These are phyloP conservation scores for Candida taoyuanica DNA, from an alignment of 805 yeast species.

Conservation along the genomic window DNA sequence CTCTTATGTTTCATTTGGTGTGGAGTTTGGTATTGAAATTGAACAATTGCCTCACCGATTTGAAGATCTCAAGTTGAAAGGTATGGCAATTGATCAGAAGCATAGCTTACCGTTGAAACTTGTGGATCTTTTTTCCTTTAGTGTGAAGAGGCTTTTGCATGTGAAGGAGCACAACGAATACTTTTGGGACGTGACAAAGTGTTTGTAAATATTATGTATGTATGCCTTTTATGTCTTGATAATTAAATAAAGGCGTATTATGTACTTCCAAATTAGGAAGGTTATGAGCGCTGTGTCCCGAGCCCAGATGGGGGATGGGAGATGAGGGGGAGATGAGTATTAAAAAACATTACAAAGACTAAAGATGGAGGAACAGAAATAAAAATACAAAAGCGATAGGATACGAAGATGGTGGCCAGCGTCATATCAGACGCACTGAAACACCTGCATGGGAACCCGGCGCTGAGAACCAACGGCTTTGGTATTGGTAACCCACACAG, in stretches of 20 bases:
- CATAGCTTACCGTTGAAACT: slow-evolving; percentile 16
- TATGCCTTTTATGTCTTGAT: no score
- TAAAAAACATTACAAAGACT: background rate
- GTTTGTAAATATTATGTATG: no score
- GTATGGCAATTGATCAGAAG: slow-evolving; percentile 11
- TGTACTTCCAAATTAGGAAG: background rate
- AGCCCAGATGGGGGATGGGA: background rate
- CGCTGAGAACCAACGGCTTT: slow-evolving; percentile 36
- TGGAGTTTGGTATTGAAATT: slow-evolving; percentile 30
- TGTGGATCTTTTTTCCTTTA: slow-evolving; percentile 18
- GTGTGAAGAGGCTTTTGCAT: slow-evolving; percentile 15
- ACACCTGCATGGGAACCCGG: slow-evolving; percentile 31
- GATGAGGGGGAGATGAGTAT: no score
- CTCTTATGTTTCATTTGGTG: slow-evolving; percentile 31
- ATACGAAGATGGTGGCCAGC: slow-evolving; percentile 12
- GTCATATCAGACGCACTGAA: slow-evolving; percentile 18
- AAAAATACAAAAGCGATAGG: background rate
- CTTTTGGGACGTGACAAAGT: slow-evolving; percentile 16
- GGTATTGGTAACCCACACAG: slow-evolving; percentile 39
- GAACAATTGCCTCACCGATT: slow-evolving; percentile 36
- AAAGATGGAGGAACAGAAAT: background rate
- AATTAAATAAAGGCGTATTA: background rate
- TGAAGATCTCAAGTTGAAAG: slow-evolving; percentile 14
- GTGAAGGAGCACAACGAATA: slow-evolving; percentile 18
- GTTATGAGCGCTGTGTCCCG: slow-evolving; percentile 1